Evolutionary conservation across 805 yeast species (phyloP).

Genomic region (Barnettozyma salicaria): DNA sequence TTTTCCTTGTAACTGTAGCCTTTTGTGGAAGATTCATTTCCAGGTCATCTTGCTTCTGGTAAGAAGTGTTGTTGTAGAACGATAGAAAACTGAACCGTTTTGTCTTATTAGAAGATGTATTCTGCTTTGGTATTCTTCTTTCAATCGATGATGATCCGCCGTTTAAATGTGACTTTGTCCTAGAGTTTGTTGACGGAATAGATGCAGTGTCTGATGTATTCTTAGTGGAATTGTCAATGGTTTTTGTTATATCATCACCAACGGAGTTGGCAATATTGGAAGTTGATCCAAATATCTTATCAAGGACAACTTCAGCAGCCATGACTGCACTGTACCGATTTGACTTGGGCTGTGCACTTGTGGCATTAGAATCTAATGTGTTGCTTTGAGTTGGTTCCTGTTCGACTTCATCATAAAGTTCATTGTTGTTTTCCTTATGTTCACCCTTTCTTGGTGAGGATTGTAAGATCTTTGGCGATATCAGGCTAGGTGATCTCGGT

Average conservation of each 20-base stretch:
- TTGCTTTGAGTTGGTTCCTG: too few species aligned
- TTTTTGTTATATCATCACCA: neutral
- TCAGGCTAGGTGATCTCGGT: constrained; percentile 24
- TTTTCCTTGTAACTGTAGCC: constrained; percentile 17
- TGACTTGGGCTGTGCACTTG: constrained; percentile 11
- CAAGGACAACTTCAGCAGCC: constrained; percentile 26
- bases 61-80: constrained; percentile 22
- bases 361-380: neutral
- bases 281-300: constrained; percentile 24
- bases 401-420: constrained; percentile 13
- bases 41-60: constrained; percentile 5
- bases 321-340: constrained; percentile 27
- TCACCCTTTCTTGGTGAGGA: constrained; percentile 10
- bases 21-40: constrained; percentile 14
- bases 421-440: constrained; percentile 13
- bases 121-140: constrained; percentile 9
- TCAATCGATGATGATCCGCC: constrained; percentile 4
- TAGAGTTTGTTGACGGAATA: constrained; percentile 9
- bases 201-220: constrained; percentile 12
- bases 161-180: constrained; percentile 14
- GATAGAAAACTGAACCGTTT: constrained; percentile 40
- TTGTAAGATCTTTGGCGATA: constrained; percentile 9
- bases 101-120: constrained; percentile 22
- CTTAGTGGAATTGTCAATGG: constrained; percentile 6
- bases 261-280: constrained; percentile 2